Evolutionary conservation across 805 yeast species (phyloP).

Genomic region (Pichia occidentalis): DNA sequence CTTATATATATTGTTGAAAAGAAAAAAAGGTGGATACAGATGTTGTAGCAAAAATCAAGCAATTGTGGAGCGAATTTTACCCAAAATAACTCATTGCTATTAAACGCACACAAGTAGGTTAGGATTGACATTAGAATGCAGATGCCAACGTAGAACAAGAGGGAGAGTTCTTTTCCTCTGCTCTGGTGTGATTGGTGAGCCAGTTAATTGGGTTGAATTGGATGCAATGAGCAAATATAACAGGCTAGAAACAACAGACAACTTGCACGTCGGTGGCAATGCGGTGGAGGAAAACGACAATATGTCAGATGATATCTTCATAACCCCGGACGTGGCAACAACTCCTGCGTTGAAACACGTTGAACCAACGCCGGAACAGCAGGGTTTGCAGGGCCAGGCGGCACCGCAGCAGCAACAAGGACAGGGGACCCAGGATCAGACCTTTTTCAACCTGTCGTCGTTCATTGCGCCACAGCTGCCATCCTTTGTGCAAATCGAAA

Average conservation of each 20-base stretch:
- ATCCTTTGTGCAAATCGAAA: slow-evolving; percentile 22
- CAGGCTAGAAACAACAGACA: slow-evolving; percentile 10
- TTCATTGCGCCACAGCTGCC: slow-evolving; percentile 31
- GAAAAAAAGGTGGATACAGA: neutral
- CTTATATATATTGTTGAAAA: neutral
- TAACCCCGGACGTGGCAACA: slow-evolving; percentile 28
- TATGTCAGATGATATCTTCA: slow-evolving; percentile 29
- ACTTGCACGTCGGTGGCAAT: slow-evolving; percentile 5
- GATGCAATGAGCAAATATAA: slow-evolving; percentile 4
- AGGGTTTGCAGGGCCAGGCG: too few relatives aligned
- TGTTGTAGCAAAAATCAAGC: neutral
- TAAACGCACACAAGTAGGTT: too few relatives aligned
- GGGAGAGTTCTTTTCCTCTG: too few relatives aligned
- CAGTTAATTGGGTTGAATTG: neutral
- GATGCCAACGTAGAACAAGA: too few relatives aligned
- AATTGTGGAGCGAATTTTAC: slow-evolving; percentile 1
- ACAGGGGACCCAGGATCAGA: slow-evolving; percentile 2
- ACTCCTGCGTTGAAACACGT: neutral
- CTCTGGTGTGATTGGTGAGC: neutral
- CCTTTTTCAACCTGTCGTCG: slow-evolving; percentile 26
- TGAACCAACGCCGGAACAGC: slow-evolving; percentile 8
- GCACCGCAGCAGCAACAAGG: slow-evolving; percentile 10
- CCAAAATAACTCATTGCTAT: too few relatives aligned
- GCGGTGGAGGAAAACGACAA: slow-evolving; percentile 21
- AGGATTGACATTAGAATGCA: too few relatives aligned